Evolutionary conservation across 805 yeast genomes (phyloP).

Genomic region (Suhomyces pyralidae): DNA sequence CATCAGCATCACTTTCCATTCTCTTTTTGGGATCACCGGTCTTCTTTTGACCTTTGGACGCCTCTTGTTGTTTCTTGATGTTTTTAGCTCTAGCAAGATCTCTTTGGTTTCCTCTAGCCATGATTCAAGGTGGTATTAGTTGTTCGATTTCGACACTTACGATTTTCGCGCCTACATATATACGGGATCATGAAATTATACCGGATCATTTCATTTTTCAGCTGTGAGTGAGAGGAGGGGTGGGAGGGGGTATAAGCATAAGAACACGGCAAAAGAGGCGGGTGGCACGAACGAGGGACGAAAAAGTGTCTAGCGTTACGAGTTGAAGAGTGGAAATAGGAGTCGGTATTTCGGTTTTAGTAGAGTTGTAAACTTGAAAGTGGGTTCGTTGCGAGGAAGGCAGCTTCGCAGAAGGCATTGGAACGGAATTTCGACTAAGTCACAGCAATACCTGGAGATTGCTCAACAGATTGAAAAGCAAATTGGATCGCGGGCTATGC

Average conservation of each 20-base stretch:
- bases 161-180: conserved; percentile 3
- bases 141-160: not conserved
- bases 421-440: not conserved
- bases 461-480: not conserved
- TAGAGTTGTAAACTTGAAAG: not conserved
- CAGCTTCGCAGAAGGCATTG: not conserved
- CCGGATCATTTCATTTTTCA: conserved; percentile 1
- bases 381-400: not conserved
- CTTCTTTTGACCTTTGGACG: conserved; percentile 55
- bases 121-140: conserved; percentile 22
- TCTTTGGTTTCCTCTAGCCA: conserved; percentile 97
- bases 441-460: not conserved
- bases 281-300: not conserved
- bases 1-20: conserved; percentile 86
- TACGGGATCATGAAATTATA: not conserved
- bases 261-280: not conserved
- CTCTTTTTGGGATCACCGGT: conserved; percentile 84
- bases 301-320: not conserved
- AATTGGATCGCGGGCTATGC: not conserved
- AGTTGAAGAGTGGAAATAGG: not conserved
- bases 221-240: not conserved
- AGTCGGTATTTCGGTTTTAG: not conserved
- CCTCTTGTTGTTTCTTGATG: conserved; percentile 71
- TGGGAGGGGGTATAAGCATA: not conserved
- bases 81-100: conserved; percentile 90